Conservation (phyloP, 2,329 filamentous ascomycete species). For the Fusarium sp. region DNA sequence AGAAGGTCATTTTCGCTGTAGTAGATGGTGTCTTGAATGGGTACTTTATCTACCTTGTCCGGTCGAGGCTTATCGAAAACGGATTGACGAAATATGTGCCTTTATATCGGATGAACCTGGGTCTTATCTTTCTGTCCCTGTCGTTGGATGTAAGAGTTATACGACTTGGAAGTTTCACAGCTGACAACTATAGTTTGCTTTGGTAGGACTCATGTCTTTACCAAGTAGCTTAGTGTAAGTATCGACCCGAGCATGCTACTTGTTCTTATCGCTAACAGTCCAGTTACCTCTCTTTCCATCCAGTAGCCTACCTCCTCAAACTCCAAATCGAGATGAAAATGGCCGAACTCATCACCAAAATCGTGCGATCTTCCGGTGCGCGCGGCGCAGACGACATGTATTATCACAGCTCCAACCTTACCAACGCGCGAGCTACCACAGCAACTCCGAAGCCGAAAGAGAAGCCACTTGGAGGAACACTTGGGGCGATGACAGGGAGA, state of each 20-base stretch:
- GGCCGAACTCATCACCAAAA: constrained; percentile 59
- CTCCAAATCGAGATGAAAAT: constrained; percentile 63
- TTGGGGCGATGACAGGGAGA: not conserved
- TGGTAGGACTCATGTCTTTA: constrained; percentile 47
- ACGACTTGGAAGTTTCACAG: accelerated
- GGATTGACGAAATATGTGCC: constrained; percentile 61
- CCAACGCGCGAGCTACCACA: not conserved
- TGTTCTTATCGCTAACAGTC: not conserved
- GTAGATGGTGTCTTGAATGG: constrained; percentile 61
- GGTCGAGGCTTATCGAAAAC: constrained; percentile 57
- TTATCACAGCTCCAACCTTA: constrained; percentile 6
- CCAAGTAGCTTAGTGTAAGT: constrained; percentile 44
- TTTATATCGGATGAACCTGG: constrained; percentile 52
- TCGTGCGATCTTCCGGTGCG: constrained; percentile 24
- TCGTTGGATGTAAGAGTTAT: constrained; percentile 38
- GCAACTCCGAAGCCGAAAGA: not conserved
- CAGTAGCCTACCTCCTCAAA: constrained; percentile 60
- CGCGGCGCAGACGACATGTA: constrained; percentile 17
- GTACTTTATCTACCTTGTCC: constrained; percentile 62
- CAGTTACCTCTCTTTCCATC: constrained; percentile 53
- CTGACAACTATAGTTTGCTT: constrained; percentile 25
- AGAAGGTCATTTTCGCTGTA: constrained; percentile 62
- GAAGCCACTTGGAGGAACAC: not conserved
- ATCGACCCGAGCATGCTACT: accelerated
- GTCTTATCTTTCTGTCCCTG: constrained; percentile 42